Percentiles rank a stretch among this genome's conserved stretches.
Conservation (phyloP, 495 filamentous ascomycete species). For the Cryomyces minteri region DNA sequence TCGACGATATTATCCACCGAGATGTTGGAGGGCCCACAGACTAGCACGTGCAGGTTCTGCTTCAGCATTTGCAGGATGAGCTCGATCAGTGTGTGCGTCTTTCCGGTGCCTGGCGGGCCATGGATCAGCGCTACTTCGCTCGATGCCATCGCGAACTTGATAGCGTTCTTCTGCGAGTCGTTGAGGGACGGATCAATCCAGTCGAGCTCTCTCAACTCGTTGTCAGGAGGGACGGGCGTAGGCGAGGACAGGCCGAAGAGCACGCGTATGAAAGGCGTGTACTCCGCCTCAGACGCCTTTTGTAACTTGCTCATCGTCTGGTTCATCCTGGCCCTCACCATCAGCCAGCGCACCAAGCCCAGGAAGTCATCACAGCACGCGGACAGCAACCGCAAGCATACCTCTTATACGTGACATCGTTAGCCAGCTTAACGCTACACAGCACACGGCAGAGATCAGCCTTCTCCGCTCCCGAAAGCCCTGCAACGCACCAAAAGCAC, state of each 20-base stretch:
- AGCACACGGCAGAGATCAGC: neutral
- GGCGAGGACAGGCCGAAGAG: slow-evolving; percentile 57
- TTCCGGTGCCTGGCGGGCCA: slow-evolving; percentile 89
- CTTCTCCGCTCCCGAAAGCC: no score
- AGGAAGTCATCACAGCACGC: neutral
- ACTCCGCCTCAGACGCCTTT: slow-evolving; percentile 50
- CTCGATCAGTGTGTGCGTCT: slow-evolving; percentile 94
- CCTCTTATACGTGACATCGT: slow-evolving; percentile 84
- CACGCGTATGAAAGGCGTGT: slow-evolving; percentile 59
- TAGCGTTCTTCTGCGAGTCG: slow-evolving; percentile 77
- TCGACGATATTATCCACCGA: slow-evolving; percentile 99
- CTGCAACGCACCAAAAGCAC: no score
- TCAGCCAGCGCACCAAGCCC: neutral
- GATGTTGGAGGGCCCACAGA: slow-evolving; percentile 92
- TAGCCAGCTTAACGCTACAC: slow-evolving; percentile 69
- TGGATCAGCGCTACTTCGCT: slow-evolving; percentile 84
- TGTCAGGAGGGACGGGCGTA: slow-evolving; percentile 27
- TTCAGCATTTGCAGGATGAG: slow-evolving; percentile 72
- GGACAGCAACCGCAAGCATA: slow-evolving; percentile 14
- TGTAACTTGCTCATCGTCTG: slow-evolving; percentile 66
- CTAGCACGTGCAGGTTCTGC: slow-evolving; percentile 53
- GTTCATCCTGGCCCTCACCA: slow-evolving; percentile 47
- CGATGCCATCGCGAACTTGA: slow-evolving; percentile 70
- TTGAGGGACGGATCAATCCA: slow-evolving; percentile 74
- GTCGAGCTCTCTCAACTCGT: slow-evolving; percentile 29